phyloP scores from a whole-genome alignment of 2,329 filamentous ascomycete species.

The Paradendryphiella salina region DNA sequence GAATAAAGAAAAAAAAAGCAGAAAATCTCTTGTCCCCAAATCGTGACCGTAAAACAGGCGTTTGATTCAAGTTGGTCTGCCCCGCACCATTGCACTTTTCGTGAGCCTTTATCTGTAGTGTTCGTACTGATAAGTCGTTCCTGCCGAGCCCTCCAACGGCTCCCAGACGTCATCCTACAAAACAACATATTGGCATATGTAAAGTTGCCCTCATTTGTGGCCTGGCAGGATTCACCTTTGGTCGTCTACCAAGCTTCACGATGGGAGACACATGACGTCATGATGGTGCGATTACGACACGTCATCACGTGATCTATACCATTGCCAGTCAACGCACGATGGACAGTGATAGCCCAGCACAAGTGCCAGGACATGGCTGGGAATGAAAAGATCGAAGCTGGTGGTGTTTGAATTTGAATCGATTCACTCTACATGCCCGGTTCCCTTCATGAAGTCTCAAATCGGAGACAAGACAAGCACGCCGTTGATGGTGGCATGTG shows the following conservation, averaged over 20 bases:
- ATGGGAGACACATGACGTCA: slow-evolving; percentile 3
- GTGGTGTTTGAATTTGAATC: slow-evolving; percentile 33
- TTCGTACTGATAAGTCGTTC: too few relatives aligned
- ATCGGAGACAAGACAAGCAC: slow-evolving; percentile 34
- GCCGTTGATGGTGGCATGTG: slow-evolving; percentile 31
- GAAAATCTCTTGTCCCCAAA: too few relatives aligned
- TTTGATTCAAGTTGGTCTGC: too few relatives aligned
- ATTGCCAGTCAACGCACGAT: not conserved
- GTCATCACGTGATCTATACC: slow-evolving; percentile 10
- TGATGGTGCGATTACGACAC: slow-evolving; percentile 4
- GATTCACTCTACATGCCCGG: slow-evolving; percentile 44
- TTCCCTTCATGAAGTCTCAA: slow-evolving; percentile 30
- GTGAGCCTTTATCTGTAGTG: too few relatives aligned
- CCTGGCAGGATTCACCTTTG: not conserved
- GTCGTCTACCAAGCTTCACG: too few relatives aligned
- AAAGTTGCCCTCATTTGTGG: too few relatives aligned
- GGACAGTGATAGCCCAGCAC: not conserved
- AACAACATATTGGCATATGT: too few relatives aligned
- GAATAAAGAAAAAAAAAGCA: too few relatives aligned
- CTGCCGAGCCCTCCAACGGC: too few relatives aligned
- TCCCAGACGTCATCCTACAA: too few relatives aligned
- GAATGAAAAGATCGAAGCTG: slow-evolving; percentile 9
- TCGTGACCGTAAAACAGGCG: too few relatives aligned
- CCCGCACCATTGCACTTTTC: too few relatives aligned
- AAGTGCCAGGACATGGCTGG: not conserved